Evolutionary conservation across 371 early-diverging fungal species (phyloP), one percentile per base, ranked within the genome.

Genomic region (Amoeboaphelidium occidentale): DNA sequence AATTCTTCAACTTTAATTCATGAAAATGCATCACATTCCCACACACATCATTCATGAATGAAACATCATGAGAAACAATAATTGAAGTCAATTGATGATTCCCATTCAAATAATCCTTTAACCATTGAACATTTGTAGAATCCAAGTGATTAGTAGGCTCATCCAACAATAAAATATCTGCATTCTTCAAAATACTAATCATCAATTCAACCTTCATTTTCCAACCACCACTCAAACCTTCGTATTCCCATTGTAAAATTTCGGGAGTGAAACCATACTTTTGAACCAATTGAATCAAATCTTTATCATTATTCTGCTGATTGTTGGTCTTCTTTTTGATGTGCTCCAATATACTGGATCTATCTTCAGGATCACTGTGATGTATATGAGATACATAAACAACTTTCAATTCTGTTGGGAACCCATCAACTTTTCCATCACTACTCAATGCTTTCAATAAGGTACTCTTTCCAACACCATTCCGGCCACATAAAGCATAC

Each of bases 61-160:
- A 69, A 45, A 78, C 78, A 68, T 86, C 86, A 71, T 89, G 86
- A 27, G 85, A 85, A 17, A 86, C 84, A 51, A 89, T 75, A 60
- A 89, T 68, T 47, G 69, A 74, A 14, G 85, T 84, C 47, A 80
- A 69, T 48, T 76, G 71, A 49, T 70, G 69, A 51, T 74, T 69
- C 47, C 69, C 65, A 51, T 67, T 63, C 24, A 85, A 70, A 57
- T 79, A 79, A 58, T 81, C 70, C 56, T 81, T 80, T 23, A 88
- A 63, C 83, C 82, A 88, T 25, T 70, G 72, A 48, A 80, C 75
- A 60, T 81, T 81, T 49, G 61, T 65, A 41, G 73, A 76, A 62
- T 88, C 86, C 73, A 87, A 67, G 64, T 84, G 85, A 65, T 87
- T 84, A 42, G 88, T 87, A 45, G 89, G 89, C 64, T 88, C 89